A percentile compares a stretch with the other conserved stretches of the same genome.
These are phyloP conservation scores for Claviceps cyperi DNA, from an alignment of 2,329 filamentous ascomycete genomes.

Conservation along the genomic window DNA sequence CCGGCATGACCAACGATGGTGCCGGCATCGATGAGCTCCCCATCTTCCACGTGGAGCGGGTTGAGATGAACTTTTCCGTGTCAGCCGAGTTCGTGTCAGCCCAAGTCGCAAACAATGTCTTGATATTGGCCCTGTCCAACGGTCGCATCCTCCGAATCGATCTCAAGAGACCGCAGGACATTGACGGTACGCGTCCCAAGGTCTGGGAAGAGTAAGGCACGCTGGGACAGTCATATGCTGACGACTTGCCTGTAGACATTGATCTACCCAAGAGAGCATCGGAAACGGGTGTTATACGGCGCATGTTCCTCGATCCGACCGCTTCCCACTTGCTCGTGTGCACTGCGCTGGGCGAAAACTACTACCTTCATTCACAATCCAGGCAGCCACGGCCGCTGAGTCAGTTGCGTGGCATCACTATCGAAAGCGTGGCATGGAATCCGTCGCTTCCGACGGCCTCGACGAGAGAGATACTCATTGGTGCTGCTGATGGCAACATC, in stretches of 20 bases:
- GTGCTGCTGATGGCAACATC: constrained; percentile 83
- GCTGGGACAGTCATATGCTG: not conserved
- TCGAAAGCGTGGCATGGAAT: constrained; percentile 91
- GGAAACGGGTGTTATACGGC: constrained; percentile 81
- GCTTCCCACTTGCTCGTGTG: constrained; percentile 88
- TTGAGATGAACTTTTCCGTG: constrained; percentile 87
- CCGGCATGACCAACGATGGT: constrained; percentile 44
- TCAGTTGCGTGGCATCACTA: constrained; percentile 68
- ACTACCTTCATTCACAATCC: constrained; percentile 92
- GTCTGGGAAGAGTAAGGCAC: not conserved
- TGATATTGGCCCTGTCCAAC: constrained; percentile 82
- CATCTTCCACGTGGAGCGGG: constrained; percentile 88
- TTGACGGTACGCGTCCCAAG: constrained; percentile 49
- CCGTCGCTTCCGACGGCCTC: constrained; percentile 84
- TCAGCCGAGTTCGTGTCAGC: constrained; percentile 92
- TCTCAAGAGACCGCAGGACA: constrained; percentile 82
- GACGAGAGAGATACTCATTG: constrained; percentile 84
- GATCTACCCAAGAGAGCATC: constrained; percentile 88
- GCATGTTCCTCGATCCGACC: constrained; percentile 94
- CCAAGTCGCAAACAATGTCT: constrained; percentile 93
- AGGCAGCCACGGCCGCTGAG: constrained; percentile 72
- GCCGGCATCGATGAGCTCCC: constrained; percentile 52
- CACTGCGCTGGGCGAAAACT: constrained; percentile 87
- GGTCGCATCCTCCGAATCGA: constrained; percentile 90
- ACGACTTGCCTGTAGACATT: constrained; percentile 51